phyloP scores from a whole-genome alignment of 768 basidiomycete genomes.

The Amanita exitialis region DNA sequence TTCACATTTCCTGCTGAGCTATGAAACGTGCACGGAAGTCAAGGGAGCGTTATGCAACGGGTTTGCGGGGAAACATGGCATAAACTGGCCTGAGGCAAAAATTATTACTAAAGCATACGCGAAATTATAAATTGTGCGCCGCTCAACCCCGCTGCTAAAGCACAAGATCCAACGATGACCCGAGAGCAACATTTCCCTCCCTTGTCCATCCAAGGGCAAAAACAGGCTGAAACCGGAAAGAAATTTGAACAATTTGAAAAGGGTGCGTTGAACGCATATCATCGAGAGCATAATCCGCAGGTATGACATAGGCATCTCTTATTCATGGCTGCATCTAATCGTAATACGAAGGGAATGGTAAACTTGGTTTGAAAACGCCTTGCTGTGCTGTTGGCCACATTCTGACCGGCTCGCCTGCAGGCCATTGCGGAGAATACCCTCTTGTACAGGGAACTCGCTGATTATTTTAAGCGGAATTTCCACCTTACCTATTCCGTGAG shows the following conservation, averaged over 20 bases:
- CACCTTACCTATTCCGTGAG: slow-evolving; percentile 6
- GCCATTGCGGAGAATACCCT: slow-evolving; percentile 13
- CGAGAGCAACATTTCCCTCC: neutral
- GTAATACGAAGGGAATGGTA: neutral
- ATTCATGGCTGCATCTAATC: neutral
- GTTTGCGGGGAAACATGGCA: no score
- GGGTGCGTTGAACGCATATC: neutral
- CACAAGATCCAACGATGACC: neutral
- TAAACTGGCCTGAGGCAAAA: no score
- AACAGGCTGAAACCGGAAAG: neutral
- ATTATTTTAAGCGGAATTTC: slow-evolving; percentile 10
- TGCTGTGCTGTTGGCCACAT: neutral
- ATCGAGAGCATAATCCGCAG: neutral
- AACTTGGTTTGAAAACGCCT: neutral
- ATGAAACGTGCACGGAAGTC: no score
- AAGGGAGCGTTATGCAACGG: no score
- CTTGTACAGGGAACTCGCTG: slow-evolving; percentile 9
- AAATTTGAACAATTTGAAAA: neutral
- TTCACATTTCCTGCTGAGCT: no score
- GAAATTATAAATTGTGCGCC: neutral
- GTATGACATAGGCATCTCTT: neutral
- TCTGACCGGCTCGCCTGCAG: neutral
- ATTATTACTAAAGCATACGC: no score
- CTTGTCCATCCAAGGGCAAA: neutral
- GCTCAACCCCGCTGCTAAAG: neutral